Evolutionary conservation across 768 basidiomycete species (phyloP).

Genomic region (Trametopsis cervina): DNA sequence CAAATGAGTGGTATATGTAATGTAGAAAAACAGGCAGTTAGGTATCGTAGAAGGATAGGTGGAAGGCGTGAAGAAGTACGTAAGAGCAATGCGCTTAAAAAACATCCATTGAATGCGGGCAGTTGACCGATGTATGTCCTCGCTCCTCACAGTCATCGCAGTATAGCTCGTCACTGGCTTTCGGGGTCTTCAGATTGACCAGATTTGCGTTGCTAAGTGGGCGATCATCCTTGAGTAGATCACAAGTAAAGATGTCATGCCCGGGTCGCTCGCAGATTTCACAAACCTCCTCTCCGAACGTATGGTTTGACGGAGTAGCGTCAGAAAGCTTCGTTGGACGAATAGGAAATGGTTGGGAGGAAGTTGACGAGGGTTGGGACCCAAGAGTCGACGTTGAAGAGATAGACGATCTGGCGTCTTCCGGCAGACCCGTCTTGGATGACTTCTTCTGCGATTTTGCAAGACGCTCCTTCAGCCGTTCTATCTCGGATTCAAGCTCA

Average conservation of each 20-base stretch:
- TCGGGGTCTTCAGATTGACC: constrained; percentile 4
- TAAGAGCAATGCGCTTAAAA: constrained; percentile 40
- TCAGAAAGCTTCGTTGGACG: background rate
- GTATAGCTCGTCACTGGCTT: constrained; percentile 35
- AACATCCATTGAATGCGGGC: constrained; percentile 82
- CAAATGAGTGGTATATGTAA: constrained; percentile 10
- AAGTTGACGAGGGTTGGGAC: constrained; percentile 13
- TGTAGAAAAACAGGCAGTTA: background rate
- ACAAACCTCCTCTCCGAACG: constrained; percentile 42
- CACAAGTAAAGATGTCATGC: constrained; percentile 84
- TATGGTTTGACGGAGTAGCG: background rate
- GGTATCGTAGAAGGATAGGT: background rate
- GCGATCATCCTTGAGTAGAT: constrained; percentile 56
- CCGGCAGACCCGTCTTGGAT: constrained; percentile 40
- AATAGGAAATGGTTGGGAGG: constrained; percentile 10
- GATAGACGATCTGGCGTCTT: constrained; percentile 19
- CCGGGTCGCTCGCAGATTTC: constrained; percentile 84
- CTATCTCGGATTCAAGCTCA: constrained; percentile 81
- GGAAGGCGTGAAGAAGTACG: background rate
- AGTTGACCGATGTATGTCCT: constrained; percentile 70
- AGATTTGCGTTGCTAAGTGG: constrained; percentile 10
- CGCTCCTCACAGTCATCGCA: constrained; percentile 83
- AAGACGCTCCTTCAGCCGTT: constrained; percentile 67
- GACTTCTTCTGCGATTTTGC: constrained; percentile 52
- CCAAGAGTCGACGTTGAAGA: constrained; percentile 6